Evolutionary conservation across 345 rosid species (phyloP), one percentile per base, ranked within the genome.

Genomic region (Ceriops zippeliana): DNA sequence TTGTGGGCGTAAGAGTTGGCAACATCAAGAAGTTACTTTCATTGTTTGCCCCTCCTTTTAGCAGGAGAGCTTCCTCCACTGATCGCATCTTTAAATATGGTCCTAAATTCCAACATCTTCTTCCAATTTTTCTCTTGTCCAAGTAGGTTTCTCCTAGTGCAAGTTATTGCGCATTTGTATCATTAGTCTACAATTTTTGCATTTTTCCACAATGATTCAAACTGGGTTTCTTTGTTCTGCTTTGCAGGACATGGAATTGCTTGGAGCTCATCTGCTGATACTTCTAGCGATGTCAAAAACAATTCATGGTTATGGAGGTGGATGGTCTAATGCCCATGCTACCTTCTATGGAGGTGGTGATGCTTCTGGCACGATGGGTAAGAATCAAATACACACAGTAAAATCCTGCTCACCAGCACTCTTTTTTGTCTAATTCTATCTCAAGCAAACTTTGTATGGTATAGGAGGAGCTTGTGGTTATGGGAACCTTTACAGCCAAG

Each of bases 281-380:
- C 56, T 79, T 27, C 73, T 84, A 13, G 65, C 78, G 66, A 71
- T 84, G 74, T 68, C 74, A 16, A 76, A 64, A 62, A 76, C 70
- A 37, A 66, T 34, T 68, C 74, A 71, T 70, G 82, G 84, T 15
- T 52, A 73, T 63, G 83, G 42, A 51, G 66, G 75, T 28, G 76
- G 75, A 67, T 79, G 84, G 86, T 74, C 73, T 32, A 56, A 58
- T 66, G 86, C 81, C 10, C 81, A 79, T 67, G 86, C 86, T 19
- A 82, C 86, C 35, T 82, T 82, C 70, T 82, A 79, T 59, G 83
- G 86, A 19, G 86, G 81, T 4, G 77, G 83, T 26, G 78, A 76
- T 77, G 83, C 83, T 51, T 72, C 86, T 66, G 86, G 79, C 26
- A 82, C 86, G 66, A 77, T 82, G 86, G 86, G 83, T 79, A 66